A percentile compares a stretch with the other conserved stretches of the same genome.
These are phyloP conservation scores for Cryptosporidium ryanae DNA, from an alignment of 169 alveolate species.

Conservation along the genomic window DNA sequence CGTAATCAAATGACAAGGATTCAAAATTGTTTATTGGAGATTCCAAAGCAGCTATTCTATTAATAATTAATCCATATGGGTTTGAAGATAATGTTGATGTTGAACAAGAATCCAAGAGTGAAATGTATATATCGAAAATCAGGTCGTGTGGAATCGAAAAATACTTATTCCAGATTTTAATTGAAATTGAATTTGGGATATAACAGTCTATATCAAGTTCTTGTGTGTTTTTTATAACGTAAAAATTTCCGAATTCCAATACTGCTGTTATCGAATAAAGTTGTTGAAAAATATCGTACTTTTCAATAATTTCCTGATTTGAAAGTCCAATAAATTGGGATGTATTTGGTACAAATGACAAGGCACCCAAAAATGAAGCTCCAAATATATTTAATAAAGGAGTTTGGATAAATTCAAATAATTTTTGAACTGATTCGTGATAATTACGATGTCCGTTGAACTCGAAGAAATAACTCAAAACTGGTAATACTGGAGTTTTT, in stretches of 20 bases:
- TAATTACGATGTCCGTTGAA: not conserved
- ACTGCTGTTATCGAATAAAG: conserved; percentile 48
- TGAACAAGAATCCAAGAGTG: conserved; percentile 48
- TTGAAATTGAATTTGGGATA: conserved; percentile 11
- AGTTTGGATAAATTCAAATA: conserved; percentile 32
- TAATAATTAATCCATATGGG: conserved; percentile 38
- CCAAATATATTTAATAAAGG: conserved; percentile 44
- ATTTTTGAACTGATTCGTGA: conserved; percentile 21
- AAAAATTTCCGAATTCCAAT: conserved; percentile 25
- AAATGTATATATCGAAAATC: conserved; percentile 39
- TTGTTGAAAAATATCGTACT: conserved; percentile 63
- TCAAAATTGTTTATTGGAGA: conserved; percentile 10
- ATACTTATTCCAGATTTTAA: conserved; percentile 22
- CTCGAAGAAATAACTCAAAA: conserved; percentile 23
- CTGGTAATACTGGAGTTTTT: conserved; percentile 1
- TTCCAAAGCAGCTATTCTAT: conserved; percentile 13
- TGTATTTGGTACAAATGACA: conserved; percentile 33
- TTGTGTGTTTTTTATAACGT: not conserved
- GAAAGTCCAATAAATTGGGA: conserved; percentile 17
- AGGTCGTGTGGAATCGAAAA: conserved; percentile 53
- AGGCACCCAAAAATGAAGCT: conserved; percentile 19
- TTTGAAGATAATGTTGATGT: not conserved
- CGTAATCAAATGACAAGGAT: not conserved
- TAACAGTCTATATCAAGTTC: not conserved
- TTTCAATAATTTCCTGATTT: conserved; percentile 37